Evolutionary conservation across 768 basidiomycete genomes (phyloP).

Genomic region (Austroboletus eburneus): DNA sequence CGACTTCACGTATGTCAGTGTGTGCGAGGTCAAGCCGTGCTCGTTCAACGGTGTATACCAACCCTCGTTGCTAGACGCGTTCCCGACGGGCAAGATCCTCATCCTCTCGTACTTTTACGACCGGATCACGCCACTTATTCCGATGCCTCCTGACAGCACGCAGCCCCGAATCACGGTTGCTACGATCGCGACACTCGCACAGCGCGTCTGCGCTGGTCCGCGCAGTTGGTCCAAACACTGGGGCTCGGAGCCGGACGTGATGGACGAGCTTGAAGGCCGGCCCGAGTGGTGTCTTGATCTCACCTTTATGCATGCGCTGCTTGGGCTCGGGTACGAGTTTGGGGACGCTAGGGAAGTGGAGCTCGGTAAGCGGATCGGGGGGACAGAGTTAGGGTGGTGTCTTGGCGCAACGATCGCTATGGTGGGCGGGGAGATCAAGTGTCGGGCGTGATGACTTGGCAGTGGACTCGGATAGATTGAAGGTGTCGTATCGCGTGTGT

Average conservation of each 20-base stretch:
- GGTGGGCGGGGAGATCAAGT: conserved; percentile 59
- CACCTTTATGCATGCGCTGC: conserved; percentile 89
- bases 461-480: background rate
- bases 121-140: conserved; percentile 76
- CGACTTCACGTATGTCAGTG: conserved; percentile 34
- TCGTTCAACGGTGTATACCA: conserved; percentile 98
- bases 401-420: conserved; percentile 80
- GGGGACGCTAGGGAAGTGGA: conserved; percentile 57
- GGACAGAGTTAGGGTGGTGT: conserved; percentile 93
- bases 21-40: conserved; percentile 91
- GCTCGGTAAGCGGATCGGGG: conserved; percentile 83
- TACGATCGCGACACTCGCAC: conserved; percentile 60
- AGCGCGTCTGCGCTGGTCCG: conserved; percentile 69
- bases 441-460: conserved; percentile 32
- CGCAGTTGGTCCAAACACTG: conserved; percentile 51
- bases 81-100: conserved; percentile 79
- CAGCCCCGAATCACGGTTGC: conserved; percentile 43
- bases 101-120: conserved; percentile 99
- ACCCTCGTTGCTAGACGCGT: conserved; percentile 84
- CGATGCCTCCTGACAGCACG: conserved; percentile 18
- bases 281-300: conserved; percentile 96
- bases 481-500: no score
- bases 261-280: conserved; percentile 70
- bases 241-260: conserved; percentile 42
- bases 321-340: conserved; percentile 91